These are phyloP conservation scores for Rhizopogon vinicolor DNA, from an alignment of 768 basidiomycete genomes.

Conservation along the genomic window DNA sequence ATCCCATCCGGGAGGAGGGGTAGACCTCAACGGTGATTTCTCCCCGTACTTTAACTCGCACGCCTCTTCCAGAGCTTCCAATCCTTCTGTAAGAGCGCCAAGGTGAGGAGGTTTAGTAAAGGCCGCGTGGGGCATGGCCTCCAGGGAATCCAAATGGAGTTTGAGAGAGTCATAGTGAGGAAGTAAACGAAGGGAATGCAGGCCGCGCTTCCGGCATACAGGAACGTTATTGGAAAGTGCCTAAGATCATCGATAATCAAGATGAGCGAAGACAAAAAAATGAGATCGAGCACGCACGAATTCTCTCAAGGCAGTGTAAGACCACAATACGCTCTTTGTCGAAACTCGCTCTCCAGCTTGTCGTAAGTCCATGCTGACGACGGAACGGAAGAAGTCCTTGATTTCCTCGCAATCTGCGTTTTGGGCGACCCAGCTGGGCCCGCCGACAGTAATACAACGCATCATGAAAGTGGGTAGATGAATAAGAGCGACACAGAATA, in stretches of 20 bases:
- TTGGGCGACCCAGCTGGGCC: conserved; percentile 64
- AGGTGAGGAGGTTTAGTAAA: conserved; percentile 68
- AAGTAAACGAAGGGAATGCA: conserved; percentile 63
- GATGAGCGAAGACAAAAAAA: not conserved
- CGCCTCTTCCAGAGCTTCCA: conserved; percentile 60
- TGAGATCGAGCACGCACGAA: conserved; percentile 46
- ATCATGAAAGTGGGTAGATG: conserved; percentile 67
- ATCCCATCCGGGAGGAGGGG: conserved; percentile 41
- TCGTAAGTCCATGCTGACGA: conserved; percentile 71
- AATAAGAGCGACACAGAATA: conserved; percentile 59
- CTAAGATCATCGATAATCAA: conserved; percentile 26
- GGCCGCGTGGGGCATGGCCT: conserved; percentile 48
- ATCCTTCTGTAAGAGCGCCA: conserved; percentile 52
- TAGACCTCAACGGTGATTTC: conserved; percentile 27
- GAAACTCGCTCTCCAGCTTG: conserved; percentile 76
- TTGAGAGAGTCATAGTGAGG: conserved; percentile 58
- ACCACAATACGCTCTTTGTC: conserved; percentile 77
- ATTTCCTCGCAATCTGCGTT: conserved; percentile 67
- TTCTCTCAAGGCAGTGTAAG: conserved; percentile 71
- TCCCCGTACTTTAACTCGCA: conserved; percentile 52
- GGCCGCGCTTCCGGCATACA: conserved; percentile 59
- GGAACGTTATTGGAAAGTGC: conserved; percentile 67
- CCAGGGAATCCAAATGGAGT: conserved; percentile 56
- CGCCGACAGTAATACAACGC: conserved; percentile 55
- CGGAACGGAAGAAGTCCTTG: conserved; percentile 69